Percentiles rank a stretch among this genome's conserved stretches.
Conservation (phyloP, 179 eudicot genomes). For the Drosera spatulata region DNA sequence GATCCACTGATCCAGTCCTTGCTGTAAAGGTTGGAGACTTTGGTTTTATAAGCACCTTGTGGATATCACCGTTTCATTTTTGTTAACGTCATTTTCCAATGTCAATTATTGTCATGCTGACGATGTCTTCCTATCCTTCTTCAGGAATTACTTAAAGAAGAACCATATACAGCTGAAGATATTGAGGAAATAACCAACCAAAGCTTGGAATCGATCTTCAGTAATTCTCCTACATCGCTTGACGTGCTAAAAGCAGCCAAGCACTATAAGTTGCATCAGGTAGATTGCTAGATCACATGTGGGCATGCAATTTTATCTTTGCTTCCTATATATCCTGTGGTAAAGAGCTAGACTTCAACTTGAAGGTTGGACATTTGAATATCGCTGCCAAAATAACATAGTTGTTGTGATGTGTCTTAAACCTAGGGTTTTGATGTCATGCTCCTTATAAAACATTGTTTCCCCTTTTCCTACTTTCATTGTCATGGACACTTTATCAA, state of each 20-base stretch:
- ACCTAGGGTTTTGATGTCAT: too few relatives aligned
- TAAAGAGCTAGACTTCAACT: too few relatives aligned
- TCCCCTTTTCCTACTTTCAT: too few relatives aligned
- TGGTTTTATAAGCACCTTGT: too few relatives aligned
- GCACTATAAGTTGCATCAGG: slow-evolving; percentile 80
- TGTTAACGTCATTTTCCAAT: too few relatives aligned
- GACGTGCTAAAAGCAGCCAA: slow-evolving; percentile 85
- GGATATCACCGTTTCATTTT: too few relatives aligned
- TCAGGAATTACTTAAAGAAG: slow-evolving; percentile 76
- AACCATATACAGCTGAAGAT: slow-evolving; percentile 72
- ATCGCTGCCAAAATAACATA: too few relatives aligned
- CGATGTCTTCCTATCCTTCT: slow-evolving; percentile 4
- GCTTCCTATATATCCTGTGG: not conserved
- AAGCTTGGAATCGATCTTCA: slow-evolving; percentile 45
- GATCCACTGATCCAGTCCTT: slow-evolving; percentile 77
- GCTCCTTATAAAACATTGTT: too few relatives aligned
- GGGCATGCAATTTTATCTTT: not conserved
- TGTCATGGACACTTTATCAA: too few relatives aligned
- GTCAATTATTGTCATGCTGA: too few relatives aligned
- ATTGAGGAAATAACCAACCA: slow-evolving; percentile 60
- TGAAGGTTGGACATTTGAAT: too few relatives aligned
- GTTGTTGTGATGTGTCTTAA: too few relatives aligned
- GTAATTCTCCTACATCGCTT: slow-evolving; percentile 70
- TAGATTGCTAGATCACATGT: slow-evolving; percentile 6
- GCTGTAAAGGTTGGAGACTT: slow-evolving; percentile 65